These are phyloP conservation scores for Dalbergia cultrata DNA, from an alignment of 306 rosid species.

Conservation along the genomic window DNA sequence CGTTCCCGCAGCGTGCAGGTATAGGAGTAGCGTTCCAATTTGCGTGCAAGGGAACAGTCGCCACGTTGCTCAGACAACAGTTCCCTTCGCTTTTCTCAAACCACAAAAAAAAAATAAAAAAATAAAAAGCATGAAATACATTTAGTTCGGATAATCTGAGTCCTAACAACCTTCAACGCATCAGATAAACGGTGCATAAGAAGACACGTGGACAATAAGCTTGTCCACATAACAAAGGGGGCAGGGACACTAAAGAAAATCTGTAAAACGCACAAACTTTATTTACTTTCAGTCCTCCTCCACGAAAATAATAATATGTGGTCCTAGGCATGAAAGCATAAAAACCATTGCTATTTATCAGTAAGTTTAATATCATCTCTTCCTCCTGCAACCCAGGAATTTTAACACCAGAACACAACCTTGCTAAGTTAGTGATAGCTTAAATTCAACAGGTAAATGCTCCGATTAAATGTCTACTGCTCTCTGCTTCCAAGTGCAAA, in stretches of 20 bases:
- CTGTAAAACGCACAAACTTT: constrained; percentile 33
- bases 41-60: constrained; percentile 62
- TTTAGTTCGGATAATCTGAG: constrained; percentile 59
- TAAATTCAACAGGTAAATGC: constrained; percentile 63
- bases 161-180: constrained; percentile 21
- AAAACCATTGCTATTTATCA: constrained; percentile 25
- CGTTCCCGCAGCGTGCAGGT: constrained; percentile 53
- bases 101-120: constrained; percentile 49
- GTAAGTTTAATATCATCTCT: constrained; percentile 36
- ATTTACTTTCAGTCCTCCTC: constrained; percentile 56
- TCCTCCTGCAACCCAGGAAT: constrained; percentile 20
- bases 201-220: constrained; percentile 48
- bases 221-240: constrained; percentile 43
- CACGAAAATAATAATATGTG: constrained; percentile 65
- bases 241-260: constrained; percentile 28
- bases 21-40: constrained; percentile 43
- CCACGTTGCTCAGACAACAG: constrained; percentile 62
- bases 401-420: constrained; percentile 19
- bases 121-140: background rate
- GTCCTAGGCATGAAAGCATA: constrained; percentile 50
- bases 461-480: constrained; percentile 72
- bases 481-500: constrained; percentile 58
- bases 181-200: constrained; percentile 51
- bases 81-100: constrained; percentile 35
- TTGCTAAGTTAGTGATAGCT: constrained; percentile 35